Conservation (phyloP, 345 rosid genomes). For the Gossypium sturtianum region DNA sequence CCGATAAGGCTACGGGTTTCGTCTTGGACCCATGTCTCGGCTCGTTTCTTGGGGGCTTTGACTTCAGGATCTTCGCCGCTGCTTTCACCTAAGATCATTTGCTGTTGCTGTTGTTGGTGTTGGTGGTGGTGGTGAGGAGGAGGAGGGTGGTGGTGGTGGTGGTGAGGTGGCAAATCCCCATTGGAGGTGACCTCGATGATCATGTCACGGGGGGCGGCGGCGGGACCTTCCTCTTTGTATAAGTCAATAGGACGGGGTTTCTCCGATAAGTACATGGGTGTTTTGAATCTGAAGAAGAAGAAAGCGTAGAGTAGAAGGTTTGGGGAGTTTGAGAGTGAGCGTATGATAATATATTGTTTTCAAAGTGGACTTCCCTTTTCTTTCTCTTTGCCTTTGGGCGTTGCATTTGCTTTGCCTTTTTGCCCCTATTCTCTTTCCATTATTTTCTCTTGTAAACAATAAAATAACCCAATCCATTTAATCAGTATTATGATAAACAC, state of each 20-base stretch:
- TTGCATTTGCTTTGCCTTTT: background rate
- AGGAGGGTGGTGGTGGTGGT: slow-evolving; percentile 14
- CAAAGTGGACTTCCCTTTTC: slow-evolving; percentile 1
- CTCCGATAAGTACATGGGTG: slow-evolving; percentile 70
- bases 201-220: slow-evolving; percentile 51
- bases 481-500: no score
- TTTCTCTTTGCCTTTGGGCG: background rate
- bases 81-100: slow-evolving; percentile 77
- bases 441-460: no score
- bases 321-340: slow-evolving; percentile 3
- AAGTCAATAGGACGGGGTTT: slow-evolving; percentile 69
- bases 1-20: slow-evolving; percentile 82
- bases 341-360: background rate
- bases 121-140: slow-evolving; percentile 1
- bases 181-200: slow-evolving; percentile 71
- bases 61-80: slow-evolving; percentile 75
- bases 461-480: no score
- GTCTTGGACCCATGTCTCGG: slow-evolving; percentile 99
- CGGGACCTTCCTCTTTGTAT: slow-evolving; percentile 61
- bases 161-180: slow-evolving; percentile 49
- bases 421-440: background rate
- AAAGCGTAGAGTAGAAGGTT: slow-evolving; percentile 28
- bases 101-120: slow-evolving; percentile 34
- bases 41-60: slow-evolving; percentile 90
- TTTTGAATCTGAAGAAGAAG: slow-evolving; percentile 1